These are phyloP conservation scores for Inosperma sp. DNA, from an alignment of 768 basidiomycete species.

Conservation along the genomic window DNA sequence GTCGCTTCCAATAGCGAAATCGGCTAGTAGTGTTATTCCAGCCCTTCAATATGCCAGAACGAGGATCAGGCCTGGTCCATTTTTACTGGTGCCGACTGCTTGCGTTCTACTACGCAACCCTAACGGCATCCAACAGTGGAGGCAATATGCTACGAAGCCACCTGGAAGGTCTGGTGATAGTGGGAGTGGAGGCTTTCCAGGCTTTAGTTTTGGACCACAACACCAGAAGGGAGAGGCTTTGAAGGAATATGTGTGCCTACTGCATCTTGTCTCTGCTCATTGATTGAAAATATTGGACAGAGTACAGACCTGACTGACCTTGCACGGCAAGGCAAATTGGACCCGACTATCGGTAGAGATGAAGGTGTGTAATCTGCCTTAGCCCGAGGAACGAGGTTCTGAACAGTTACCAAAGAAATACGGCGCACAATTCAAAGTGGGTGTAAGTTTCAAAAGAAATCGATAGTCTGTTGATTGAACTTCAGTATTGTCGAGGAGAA, in stretches of 20 bases:
- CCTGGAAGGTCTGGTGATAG: slow-evolving; percentile 37
- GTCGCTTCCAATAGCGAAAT: background rate
- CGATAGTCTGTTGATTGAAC: background rate
- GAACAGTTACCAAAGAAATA: slow-evolving; percentile 50
- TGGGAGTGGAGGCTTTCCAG: slow-evolving; percentile 52
- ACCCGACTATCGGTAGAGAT: slow-evolving; percentile 86
- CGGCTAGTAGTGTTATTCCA: background rate
- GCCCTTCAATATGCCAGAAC: slow-evolving; percentile 20
- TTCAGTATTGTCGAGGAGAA: slow-evolving; percentile 76
- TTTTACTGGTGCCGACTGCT: slow-evolving; percentile 25
- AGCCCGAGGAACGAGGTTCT: background rate
- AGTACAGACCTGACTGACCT: slow-evolving; percentile 82
- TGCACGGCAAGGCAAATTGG: slow-evolving; percentile 79
- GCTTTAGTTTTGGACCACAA: slow-evolving; percentile 54
- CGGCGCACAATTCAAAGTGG: slow-evolving; percentile 86
- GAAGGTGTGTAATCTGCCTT: slow-evolving; percentile 47
- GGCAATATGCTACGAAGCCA: slow-evolving; percentile 29
- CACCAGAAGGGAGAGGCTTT: slow-evolving; percentile 80
- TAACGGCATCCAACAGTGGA: slow-evolving; percentile 4
- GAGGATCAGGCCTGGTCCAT: slow-evolving; percentile 20
- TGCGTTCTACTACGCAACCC: slow-evolving; percentile 15
- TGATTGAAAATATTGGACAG: slow-evolving; percentile 40
- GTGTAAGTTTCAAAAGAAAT: slow-evolving; percentile 18
- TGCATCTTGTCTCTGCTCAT: slow-evolving; percentile 1
- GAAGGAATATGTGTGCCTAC: slow-evolving; percentile 61